These are phyloP conservation scores for Amaranthus tricolor DNA, from an alignment of 179 eudicot genomes.

Conservation along the genomic window DNA sequence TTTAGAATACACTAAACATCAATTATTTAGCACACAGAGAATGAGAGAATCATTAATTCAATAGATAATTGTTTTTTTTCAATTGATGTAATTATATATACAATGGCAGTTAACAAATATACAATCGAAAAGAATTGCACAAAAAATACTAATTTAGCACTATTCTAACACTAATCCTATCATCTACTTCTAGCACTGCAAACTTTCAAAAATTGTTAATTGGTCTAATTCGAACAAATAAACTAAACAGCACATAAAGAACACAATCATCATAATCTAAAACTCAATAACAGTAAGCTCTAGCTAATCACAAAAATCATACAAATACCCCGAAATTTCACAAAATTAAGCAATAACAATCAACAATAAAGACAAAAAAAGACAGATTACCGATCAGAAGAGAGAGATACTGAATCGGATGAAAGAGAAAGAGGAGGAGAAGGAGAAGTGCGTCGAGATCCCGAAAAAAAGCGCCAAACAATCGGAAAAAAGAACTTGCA, in stretches of 20 bases:
- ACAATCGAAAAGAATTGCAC: not conserved
- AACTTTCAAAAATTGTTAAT: not conserved
- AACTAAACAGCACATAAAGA: not conserved
- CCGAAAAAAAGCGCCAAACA: slow-evolving; percentile 10
- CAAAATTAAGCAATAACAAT: not conserved
- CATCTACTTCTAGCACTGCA: not conserved
- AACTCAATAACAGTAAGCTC: not conserved
- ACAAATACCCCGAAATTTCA: not conserved
- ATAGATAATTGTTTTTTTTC: too few species aligned
- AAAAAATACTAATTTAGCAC: too few species aligned
- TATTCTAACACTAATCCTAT: too few species aligned
- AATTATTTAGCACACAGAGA: too few species aligned
- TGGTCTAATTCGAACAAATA: not conserved
- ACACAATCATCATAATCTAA: not conserved
- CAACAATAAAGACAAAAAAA: not conserved
- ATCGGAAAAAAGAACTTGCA: slow-evolving; percentile 14
- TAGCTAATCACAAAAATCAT: not conserved
- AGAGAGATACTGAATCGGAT: slow-evolving; percentile 15
- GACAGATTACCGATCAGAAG: slow-evolving; percentile 24
- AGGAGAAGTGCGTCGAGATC: slow-evolving; percentile 15
- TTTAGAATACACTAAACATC: too few species aligned
- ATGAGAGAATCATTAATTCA: too few species aligned
- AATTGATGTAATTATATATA: not conserved
- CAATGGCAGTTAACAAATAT: not conserved
- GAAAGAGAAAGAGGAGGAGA: slow-evolving; percentile 17